phyloP scores from a whole-genome alignment of 352 stramenopile genomes.

The Phytopythium sindhum region DNA sequence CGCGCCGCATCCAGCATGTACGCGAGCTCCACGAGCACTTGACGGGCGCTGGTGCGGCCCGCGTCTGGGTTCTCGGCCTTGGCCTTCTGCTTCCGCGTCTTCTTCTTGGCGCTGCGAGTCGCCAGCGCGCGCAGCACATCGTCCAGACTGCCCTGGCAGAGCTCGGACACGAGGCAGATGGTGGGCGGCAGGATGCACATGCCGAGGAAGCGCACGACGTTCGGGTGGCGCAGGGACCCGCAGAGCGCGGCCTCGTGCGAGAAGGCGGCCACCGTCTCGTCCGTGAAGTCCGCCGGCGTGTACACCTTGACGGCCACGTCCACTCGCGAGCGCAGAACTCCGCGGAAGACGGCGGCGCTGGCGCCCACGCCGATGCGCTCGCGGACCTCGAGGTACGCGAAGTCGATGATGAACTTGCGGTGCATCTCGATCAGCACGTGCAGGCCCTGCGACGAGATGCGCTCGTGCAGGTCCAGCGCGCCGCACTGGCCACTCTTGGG shows the following conservation, averaged over 20 bases:
- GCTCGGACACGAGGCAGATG: conserved; percentile 66
- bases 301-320: conserved; percentile 80
- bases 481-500: conserved; percentile 28
- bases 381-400: conserved; percentile 47
- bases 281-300: conserved; percentile 46
- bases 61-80: conserved; percentile 11
- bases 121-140: conserved; percentile 31
- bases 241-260: conserved; percentile 78
- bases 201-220: conserved; percentile 82
- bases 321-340: conserved; percentile 44
- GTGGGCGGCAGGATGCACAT: conserved; percentile 79
- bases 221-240: conserved; percentile 64
- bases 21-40: conserved; percentile 44
- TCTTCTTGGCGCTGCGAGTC: conserved; percentile 9
- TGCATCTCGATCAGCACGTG: conserved; percentile 72
- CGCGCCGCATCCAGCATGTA: conserved; percentile 68
- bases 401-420: conserved; percentile 64
- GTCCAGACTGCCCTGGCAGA: conserved; percentile 45
- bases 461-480: conserved; percentile 43
- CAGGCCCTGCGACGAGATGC: conserved; percentile 55
- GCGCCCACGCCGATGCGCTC: conserved; percentile 46
- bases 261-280: conserved; percentile 74
- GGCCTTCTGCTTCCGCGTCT: conserved; percentile 7
- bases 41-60: conserved; percentile 24
- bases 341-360: conserved; percentile 63